phyloP scores from a whole-genome alignment of 345 rosid species.

The Gossypium anomalum region DNA sequence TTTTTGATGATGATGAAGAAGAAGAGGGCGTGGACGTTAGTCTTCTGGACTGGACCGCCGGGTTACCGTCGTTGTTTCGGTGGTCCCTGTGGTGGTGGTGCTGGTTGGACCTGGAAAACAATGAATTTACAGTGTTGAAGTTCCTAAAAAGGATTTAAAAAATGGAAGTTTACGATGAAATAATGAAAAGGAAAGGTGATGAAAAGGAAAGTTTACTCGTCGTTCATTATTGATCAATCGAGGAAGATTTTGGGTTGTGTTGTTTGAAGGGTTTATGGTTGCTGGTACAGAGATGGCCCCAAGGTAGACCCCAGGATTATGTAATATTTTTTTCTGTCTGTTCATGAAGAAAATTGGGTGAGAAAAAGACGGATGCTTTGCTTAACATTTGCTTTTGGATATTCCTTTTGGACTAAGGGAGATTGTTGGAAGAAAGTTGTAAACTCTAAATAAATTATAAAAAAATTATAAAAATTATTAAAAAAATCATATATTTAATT shows the following conservation, averaged over 20 bases:
- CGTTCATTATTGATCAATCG: not conserved
- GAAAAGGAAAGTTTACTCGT: not conserved
- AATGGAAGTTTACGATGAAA: not conserved
- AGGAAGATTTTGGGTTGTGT: not conserved
- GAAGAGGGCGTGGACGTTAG: not conserved
- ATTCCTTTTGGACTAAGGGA: too few relatives aligned
- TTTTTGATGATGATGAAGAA: slow-evolving; percentile 28
- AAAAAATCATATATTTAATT: too few relatives aligned
- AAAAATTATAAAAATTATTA: too few relatives aligned
- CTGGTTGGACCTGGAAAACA: not conserved
- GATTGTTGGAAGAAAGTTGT: too few relatives aligned
- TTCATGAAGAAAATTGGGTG: not conserved
- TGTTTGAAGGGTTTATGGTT: not conserved
- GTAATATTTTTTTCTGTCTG: not conserved
- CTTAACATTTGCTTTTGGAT: not conserved
- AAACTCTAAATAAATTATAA: too few relatives aligned
- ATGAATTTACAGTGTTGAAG: not conserved
- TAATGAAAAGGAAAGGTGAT: not conserved
- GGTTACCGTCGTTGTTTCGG: not conserved
- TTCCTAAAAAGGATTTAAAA: not conserved
- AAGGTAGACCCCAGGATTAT: not conserved
- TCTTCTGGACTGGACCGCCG: not conserved
- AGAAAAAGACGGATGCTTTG: not conserved
- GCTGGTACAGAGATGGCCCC: not conserved
- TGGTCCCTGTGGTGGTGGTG: not conserved